Base-by-base conservation (phyloP, 2,329 filamentous ascomycete species). In the Fusarium sp. region DNA sequence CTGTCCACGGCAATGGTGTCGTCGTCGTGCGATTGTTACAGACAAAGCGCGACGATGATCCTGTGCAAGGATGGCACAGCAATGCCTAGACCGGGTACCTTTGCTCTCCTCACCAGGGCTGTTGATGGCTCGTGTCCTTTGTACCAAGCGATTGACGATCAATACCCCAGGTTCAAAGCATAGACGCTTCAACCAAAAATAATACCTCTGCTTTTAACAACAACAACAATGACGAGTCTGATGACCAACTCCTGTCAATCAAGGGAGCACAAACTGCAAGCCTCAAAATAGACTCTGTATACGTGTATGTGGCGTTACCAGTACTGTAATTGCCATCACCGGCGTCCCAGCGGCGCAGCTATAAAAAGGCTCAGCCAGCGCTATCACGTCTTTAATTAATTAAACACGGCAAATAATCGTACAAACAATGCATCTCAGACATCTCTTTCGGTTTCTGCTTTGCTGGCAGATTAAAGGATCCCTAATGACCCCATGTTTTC, bases 391-490 rank as follows among this genome's bases (percentile, higher is more conserved):
- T 19, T 15, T 42, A 19, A 44, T 23, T n/a, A 27, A 37, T 53
- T n/a, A 23, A 19, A 19, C 36, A 23, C 11, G 14, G 36, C 2
- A n/a, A n/a, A 39, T 33, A 44, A 5, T 19, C 1, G 15, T 17
- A 32, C 29, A 27, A 29, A 44, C 29, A 14, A n/a, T 9, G 11
- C 23, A 25, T 13, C 11, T 19, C 19, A 19, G 19, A 19, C 46
- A 23, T 29, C 39, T 44, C 36, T 23, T 49, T 13, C 35, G 25
- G n/a, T 45, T 41, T 39, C 17, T 35, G 44, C 6, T 47, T 47
- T 45, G 42, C 25, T 49, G 8, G 38, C 41, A 63, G 53, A 63
- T 63, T 58, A 63, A 62, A 63, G 59, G 58, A 63, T 53, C 47
- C 39, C 44, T 10, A 35, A 17, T 25, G 58, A 54, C 59, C 59